phyloP scores from a whole-genome alignment of 1,139 yeast species.

The Pichia sp. region DNA sequence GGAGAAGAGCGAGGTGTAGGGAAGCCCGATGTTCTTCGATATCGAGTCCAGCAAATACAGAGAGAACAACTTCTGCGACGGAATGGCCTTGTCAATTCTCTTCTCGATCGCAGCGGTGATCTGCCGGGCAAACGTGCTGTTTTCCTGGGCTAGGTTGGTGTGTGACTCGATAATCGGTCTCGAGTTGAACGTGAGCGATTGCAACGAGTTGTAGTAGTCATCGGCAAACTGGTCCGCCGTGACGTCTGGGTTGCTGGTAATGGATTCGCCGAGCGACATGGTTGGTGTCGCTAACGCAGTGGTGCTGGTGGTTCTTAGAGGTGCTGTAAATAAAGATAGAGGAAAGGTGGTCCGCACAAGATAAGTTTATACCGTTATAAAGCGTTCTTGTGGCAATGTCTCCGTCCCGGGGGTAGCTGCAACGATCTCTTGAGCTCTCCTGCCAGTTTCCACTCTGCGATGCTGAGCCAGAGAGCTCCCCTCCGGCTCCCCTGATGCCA shows the following conservation, averaged over 20 bases:
- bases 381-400: neutral
- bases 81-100: conserved; percentile 64
- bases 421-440: neutral
- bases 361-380: neutral
- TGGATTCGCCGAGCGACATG: neutral
- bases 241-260: neutral
- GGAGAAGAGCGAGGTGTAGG: conserved; percentile 75
- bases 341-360: too few species aligned
- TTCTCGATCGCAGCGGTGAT: conserved; percentile 69
- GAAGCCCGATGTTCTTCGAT: conserved; percentile 84
- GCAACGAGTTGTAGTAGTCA: conserved; percentile 64
- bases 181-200: conserved; percentile 81
- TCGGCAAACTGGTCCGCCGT: conserved; percentile 39
- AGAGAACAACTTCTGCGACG: conserved; percentile 77
- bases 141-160: conserved; percentile 86
- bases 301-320: neutral
- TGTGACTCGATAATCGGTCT: conserved; percentile 82
- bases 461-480: neutral
- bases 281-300: neutral
- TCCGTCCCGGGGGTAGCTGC: neutral
- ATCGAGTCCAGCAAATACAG: conserved; percentile 88
- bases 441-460: neutral
- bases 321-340: neutral
- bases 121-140: conserved; percentile 68
- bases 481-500: neutral